Evolutionary conservation across 352 stramenopile species (phyloP), one percentile per base, ranked within the genome.

Genomic region (Phytophthora rubi): DNA sequence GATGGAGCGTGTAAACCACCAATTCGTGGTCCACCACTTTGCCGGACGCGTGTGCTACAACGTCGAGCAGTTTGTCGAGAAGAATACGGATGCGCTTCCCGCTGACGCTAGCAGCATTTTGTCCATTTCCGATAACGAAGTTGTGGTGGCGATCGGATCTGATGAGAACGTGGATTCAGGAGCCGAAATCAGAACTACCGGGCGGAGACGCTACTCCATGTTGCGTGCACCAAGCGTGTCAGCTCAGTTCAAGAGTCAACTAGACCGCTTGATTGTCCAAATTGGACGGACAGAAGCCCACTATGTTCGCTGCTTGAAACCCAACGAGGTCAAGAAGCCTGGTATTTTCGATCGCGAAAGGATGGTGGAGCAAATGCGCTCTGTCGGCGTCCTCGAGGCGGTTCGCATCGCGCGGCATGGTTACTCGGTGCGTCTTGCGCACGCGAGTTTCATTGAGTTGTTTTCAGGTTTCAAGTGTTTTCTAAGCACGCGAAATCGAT

Each of bases 221-320:
- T 37, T 94, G 26, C 85, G 87, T 6, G 77, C 84, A 5, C 83
- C 86, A 28, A 94, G 86, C 70, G 86, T 96, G 8, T 97, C 91
- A 13, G 89, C 89, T 21, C 90, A 99, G 71, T 99, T 99, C 66
- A 94, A 92, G 21, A 87, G 82, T 33, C 97, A 99, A 62, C 83
- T 99, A 10, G 94, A 98, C 49, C 79, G 88, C 12, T 84, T 99
- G 5, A 97, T 99, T 48, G 73, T 88, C 18, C 88, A 97, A 37
- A 99, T 99, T 58, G 94, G 97, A 33, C 80, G 83, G 53, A 99
- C 97, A 0, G 83, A 98, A 67, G 97, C 97, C 8, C 98, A 99
- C 73, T 99, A 99, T 71, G 96, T 99, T 66, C 96, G 98, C 42
- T 99, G 98, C 71, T 80, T 99, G 3, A 99, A 99, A 80, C 97